Conservation (phyloP, 2,329 filamentous ascomycete genomes). For the Pseudogymnoascus sp. region DNA sequence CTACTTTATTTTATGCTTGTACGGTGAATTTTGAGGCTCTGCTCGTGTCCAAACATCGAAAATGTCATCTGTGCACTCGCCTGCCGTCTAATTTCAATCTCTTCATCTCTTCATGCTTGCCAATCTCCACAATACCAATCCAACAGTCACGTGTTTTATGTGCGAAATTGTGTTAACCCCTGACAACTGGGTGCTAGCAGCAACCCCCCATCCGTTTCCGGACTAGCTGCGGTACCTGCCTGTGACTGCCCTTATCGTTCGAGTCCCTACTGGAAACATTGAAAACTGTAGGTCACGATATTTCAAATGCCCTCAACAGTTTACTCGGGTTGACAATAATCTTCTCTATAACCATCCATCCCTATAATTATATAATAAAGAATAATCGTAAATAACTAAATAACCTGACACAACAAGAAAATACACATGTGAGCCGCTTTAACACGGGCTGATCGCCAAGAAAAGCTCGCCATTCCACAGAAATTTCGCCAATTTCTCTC, state of each 20-base stretch:
- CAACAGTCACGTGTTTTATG: slow-evolving; percentile 3
- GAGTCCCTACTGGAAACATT: background rate
- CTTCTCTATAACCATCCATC: background rate
- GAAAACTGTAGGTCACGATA: background rate
- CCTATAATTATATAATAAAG: background rate
- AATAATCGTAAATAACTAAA: background rate
- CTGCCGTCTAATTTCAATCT: background rate
- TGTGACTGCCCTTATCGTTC: background rate
- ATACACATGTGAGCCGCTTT: background rate
- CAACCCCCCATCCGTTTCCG: background rate
- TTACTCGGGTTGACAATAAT: background rate
- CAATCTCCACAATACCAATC: background rate
- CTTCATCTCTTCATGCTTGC: background rate
- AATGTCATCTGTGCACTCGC: background rate
- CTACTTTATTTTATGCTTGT: background rate
- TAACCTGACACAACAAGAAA: background rate
- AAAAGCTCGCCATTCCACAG: background rate
- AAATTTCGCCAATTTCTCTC: slow-evolving; percentile 4
- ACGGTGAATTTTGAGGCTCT: background rate
- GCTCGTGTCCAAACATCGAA: background rate
- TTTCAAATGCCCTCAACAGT: background rate
- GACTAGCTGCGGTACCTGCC: background rate
- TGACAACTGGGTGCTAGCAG: background rate
- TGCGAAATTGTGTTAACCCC: background rate
- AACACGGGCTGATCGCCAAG: background rate